Base-by-base conservation (phyloP, 1,139 yeast genomes). In the Lodderomyces beijingensis region DNA sequence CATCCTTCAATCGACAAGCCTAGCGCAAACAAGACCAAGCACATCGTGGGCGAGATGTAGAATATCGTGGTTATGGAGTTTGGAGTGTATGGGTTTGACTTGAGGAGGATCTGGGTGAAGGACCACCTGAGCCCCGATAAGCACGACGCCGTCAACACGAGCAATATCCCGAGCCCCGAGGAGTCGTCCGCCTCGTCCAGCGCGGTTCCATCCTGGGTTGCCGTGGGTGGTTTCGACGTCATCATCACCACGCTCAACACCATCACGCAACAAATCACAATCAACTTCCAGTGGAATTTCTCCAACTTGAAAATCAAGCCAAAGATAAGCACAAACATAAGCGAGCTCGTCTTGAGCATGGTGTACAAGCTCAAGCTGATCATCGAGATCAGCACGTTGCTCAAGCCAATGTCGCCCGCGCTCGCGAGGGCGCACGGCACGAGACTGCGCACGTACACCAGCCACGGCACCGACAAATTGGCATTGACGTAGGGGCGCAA, bases 71-170 rank as follows among this genome's bases (percentile, higher is more conserved):
- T 68, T 18, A 91, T 75, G 3, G 97, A 94, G 49, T 88, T 87
- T 24, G 66, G 59, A 15, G 80, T 78, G 44, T 72, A 65, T 17
- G 66, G 66, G 46, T 79, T 77, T 15, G 39, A 24, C 44, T 77
- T 79, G 37, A 91, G 62, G 12, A 89, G 67, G 18, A 91, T 56
- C 53, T 91, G 97, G 3, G 97, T 88, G 44, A 88, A 74, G 1
- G 95, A 89, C 98, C 98, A 91, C 44, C 98, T 71, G 34, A 91
- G 62, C 1, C 98, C 98, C 15, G 94, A 82, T 59, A 87, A 72
- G 53, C 83, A 70, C 4, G 95, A 77, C 4, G 96, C 91, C 2
- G 76, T 57, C 19, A 91, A 57, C 1, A 89, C 96, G 30, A 88
- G 62, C 7, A 77, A 39, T 25, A 87, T 77, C 3, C 96, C 97